phyloP scores from a whole-genome alignment of 345 rosid species.

The Carallia brachiata region DNA sequence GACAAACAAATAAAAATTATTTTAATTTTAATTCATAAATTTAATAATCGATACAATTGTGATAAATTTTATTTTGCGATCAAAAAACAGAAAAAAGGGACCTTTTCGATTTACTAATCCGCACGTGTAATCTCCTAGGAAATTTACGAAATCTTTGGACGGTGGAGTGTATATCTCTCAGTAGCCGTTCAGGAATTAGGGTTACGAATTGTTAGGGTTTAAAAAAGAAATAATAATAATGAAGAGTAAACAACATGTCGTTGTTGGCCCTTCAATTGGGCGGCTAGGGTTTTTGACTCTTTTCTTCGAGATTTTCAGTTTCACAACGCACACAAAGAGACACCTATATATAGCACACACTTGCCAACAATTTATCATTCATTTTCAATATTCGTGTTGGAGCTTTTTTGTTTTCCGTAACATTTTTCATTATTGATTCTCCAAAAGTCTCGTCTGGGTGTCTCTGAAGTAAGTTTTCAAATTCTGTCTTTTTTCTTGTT shows the following conservation, averaged over 20 bases:
- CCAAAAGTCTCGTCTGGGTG: background rate
- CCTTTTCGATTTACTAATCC: too few relatives aligned
- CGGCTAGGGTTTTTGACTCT: conserved; percentile 50
- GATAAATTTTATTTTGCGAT: too few relatives aligned
- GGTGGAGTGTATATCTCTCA: too few relatives aligned
- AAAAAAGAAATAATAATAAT: background rate
- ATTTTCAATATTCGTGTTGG: background rate
- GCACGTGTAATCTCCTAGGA: too few relatives aligned
- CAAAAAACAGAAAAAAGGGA: too few relatives aligned
- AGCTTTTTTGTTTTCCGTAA: background rate
- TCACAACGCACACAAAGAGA: too few relatives aligned
- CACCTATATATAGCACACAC: too few relatives aligned
- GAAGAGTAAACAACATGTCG: background rate
- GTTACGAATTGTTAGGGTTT: background rate
- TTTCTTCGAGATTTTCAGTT: background rate
- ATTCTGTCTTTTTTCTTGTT: background rate
- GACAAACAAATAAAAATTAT: too few relatives aligned
- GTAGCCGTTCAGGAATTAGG: too few relatives aligned
- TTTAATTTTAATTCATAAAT: too few relatives aligned
- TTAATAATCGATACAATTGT: too few relatives aligned
- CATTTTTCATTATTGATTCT: background rate
- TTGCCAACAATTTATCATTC: background rate
- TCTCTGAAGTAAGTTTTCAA: conserved; percentile 15
- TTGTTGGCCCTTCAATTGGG: conserved; percentile 18
- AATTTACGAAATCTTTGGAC: too few relatives aligned